Evolutionary conservation across 345 rosid genomes (phyloP), one percentile per base, ranked within the genome.

Genomic region (Salix viminalis): DNA sequence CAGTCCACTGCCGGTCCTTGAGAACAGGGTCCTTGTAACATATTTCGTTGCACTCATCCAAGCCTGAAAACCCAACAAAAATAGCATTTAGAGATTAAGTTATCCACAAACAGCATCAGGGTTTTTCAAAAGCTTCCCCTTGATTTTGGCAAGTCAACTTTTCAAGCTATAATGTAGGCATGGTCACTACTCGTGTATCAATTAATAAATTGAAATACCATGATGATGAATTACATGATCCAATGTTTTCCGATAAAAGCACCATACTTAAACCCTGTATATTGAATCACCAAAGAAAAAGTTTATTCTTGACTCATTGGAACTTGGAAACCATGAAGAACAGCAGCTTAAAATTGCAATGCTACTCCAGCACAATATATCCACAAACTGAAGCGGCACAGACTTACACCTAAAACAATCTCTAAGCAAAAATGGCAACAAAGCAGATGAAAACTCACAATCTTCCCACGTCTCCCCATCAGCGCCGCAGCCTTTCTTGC

Each of bases 11-110:
- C 69, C 14, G 86, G 83, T 96, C 96, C 87, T 96, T 96, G 65
- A 96, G 77, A 48, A 96, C 99, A 73, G 99, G 99, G 75, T 93
- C 98, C 90, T 96, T 96, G 48, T 92, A 96, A 87, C 99, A 93
- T 74, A 89, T 91, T 85, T 93, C 96, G 23, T 91, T 75, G 75
- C 99, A 96, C 75, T 87, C 94, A 50, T 69, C 82, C 86, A 92
- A 75, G 82, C 98, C 99, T 93, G 79, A 69, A 84, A 75, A 77
- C 42, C 42, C 56, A 79, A 76, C 60, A 84, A 69, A 24, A 66
- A 24, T 74, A 74, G 76, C 83, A 81, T 41, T 44, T 44, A 24
- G 46, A 75, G 28, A 1, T 71, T 37, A 54, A 8, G 39, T 39
- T 44, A 41, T 65, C 21, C 48, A 19, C 69, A 48, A 78, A 70